Conservation (phyloP, 805 yeast species). For the Candida morakotiae region DNA sequence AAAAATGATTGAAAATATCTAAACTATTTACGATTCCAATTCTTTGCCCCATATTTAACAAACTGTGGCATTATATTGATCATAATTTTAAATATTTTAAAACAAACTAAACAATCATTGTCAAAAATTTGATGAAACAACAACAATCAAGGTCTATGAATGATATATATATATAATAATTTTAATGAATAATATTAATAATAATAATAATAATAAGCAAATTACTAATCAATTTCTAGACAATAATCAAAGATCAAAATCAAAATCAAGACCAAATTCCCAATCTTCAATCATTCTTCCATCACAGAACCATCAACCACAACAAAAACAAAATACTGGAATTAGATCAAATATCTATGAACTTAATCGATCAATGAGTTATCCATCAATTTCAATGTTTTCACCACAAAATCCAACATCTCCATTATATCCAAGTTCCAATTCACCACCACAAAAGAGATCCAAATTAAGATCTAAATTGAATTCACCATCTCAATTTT, state of each 20-base stretch:
- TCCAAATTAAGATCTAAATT: neutral
- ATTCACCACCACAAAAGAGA: constrained; percentile 4
- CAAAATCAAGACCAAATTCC: neutral
- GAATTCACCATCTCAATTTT: too few relatives aligned
- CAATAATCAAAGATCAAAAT: neutral
- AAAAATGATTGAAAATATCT: too few relatives aligned
- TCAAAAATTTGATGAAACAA: too few relatives aligned
- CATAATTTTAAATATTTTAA: too few relatives aligned
- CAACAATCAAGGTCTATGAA: too few relatives aligned
- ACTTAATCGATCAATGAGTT: constrained; percentile 3
- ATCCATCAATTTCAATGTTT: constrained; percentile 2
- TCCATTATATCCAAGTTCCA: constrained; percentile 4
- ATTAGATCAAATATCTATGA: too few relatives aligned
- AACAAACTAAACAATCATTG: too few relatives aligned
- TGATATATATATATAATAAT: too few relatives aligned
- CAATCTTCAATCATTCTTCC: neutral
- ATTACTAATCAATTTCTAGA: neutral
- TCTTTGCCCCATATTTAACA: too few relatives aligned
- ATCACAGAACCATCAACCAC: constrained; percentile 1
- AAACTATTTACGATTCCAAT: too few relatives aligned
- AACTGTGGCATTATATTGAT: too few relatives aligned
- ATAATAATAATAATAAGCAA: neutral
- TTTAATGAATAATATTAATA: too few relatives aligned
- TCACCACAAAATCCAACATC: constrained; percentile 5
- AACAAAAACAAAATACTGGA: neutral